Conservation (phyloP, 768 basidiomycete genomes). For the Rhizopogon roseolus region DNA sequence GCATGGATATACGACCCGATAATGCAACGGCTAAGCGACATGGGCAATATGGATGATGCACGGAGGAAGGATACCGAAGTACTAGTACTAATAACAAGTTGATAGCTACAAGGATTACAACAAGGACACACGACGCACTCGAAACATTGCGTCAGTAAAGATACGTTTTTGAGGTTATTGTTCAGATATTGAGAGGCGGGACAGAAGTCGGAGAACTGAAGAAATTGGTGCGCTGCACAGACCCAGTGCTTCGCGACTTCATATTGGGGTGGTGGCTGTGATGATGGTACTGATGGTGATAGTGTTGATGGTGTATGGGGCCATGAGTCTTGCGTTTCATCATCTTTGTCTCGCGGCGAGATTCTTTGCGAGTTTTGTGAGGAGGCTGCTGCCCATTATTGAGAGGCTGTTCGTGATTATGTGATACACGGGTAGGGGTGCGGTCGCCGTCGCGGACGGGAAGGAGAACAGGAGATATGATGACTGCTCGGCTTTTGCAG, state of each 20-base stretch:
- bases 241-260: slow-evolving; percentile 51
- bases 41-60: not conserved
- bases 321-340: slow-evolving; percentile 55
- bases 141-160: not conserved
- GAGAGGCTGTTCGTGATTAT: slow-evolving; percentile 28
- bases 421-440: slow-evolving; percentile 41
- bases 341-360: slow-evolving; percentile 62
- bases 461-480: slow-evolving; percentile 48
- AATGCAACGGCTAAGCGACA: not conserved
- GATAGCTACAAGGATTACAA: slow-evolving; percentile 1
- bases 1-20: not conserved
- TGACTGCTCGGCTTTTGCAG: slow-evolving; percentile 25
- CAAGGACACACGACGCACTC: not conserved
- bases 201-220: slow-evolving; percentile 30
- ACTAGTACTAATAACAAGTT: not conserved
- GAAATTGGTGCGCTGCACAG: slow-evolving; percentile 45
- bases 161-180: not conserved
- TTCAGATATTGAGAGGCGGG: slow-evolving; percentile 24
- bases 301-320: slow-evolving; percentile 33
- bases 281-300: slow-evolving; percentile 45
- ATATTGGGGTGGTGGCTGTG: slow-evolving; percentile 61
- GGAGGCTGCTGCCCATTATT: slow-evolving; percentile 35
- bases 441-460: slow-evolving; percentile 52
- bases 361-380: slow-evolving; percentile 58
- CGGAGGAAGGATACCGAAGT: not conserved